Conservation (phyloP, 306 rosid species). For the Sicyos baderoa region DNA sequence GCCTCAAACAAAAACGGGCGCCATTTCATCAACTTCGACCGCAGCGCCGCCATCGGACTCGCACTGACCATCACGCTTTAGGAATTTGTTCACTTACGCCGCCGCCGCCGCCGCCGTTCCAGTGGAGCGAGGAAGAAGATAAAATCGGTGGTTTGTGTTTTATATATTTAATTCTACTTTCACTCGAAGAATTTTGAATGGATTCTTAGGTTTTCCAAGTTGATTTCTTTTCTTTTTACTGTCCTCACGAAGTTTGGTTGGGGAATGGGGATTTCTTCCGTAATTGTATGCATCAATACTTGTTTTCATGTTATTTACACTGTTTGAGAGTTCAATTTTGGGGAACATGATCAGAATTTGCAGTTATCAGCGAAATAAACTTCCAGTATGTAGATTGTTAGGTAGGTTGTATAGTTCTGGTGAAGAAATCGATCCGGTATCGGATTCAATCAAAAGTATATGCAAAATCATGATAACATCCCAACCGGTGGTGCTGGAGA, state of each 20-base stretch:
- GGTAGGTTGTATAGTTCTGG: slow-evolving; percentile 30
- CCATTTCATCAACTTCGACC: background rate
- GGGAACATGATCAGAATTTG: slow-evolving; percentile 12
- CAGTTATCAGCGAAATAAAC: background rate
- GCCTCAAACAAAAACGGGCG: background rate
- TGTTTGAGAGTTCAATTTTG: background rate
- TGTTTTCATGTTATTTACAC: background rate
- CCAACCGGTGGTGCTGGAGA: slow-evolving; percentile 46
- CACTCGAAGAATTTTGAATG: background rate
- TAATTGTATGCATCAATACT: background rate
- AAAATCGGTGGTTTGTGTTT: background rate
- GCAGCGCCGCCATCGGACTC: background rate
- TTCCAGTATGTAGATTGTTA: slow-evolving; percentile 19
- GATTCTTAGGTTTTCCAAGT: background rate
- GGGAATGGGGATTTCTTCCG: background rate
- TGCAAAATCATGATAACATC: slow-evolving; percentile 53
- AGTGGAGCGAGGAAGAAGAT: slow-evolving; percentile 14
- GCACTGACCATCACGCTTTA: background rate
- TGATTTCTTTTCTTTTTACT: background rate
- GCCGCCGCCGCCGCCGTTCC: background rate
- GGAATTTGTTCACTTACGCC: too few relatives aligned
- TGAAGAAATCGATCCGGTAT: slow-evolving; percentile 27
- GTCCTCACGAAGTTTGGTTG: background rate
- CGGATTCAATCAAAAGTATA: slow-evolving; percentile 41
- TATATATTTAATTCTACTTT: background rate